Evolutionary conservation across 169 alveolate species (phyloP).

Genomic region (Sarcocystis neurona): DNA sequence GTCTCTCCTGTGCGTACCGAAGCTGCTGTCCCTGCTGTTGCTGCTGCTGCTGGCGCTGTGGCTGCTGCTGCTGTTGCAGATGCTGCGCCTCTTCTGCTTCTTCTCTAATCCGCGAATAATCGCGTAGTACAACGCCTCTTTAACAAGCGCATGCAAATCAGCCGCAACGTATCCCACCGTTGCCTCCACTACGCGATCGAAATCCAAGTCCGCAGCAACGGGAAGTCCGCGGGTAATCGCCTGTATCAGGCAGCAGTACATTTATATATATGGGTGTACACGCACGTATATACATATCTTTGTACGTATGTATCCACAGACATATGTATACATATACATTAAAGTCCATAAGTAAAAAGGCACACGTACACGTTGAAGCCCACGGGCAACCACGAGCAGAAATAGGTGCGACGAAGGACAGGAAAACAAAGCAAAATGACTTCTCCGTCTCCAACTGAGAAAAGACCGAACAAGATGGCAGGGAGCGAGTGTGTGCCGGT

Average conservation of each 20-base stretch:
- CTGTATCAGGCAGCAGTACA: too few species aligned
- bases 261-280: too few species aligned
- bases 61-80: neutral
- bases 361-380: too few species aligned
- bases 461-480: neutral
- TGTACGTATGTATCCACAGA: too few species aligned
- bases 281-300: too few species aligned
- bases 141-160: neutral
- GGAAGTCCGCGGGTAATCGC: neutral
- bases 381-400: too few species aligned
- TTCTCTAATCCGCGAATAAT: neutral
- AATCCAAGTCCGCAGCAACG: neutral
- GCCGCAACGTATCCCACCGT: constrained; percentile 11
- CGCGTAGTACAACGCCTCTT: constrained; percentile 1
- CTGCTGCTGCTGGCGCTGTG: neutral
- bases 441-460: too few species aligned
- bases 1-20: too few species aligned
- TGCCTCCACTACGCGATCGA: neutral
- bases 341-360: too few species aligned
- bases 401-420: too few species aligned
- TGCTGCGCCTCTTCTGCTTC: neutral
- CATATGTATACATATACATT: too few species aligned
- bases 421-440: too few species aligned
- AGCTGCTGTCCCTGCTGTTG: neutral
- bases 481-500: neutral